Base-by-base conservation (phyloP, 2,329 filamentous ascomycete genomes). In the Pyrenophora tritici-repentis region DNA sequence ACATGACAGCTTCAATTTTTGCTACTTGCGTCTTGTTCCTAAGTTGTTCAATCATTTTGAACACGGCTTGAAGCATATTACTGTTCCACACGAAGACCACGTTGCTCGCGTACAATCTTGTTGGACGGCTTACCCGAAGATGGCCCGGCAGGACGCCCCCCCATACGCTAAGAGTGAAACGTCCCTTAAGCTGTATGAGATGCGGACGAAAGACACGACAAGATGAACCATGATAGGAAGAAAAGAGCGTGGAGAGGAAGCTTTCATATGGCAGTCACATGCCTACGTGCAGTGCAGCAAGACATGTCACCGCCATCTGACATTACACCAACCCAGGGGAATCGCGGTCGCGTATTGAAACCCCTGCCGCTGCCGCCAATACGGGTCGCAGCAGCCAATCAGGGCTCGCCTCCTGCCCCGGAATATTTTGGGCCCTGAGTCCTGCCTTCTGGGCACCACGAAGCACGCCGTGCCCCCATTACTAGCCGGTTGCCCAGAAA, bases 401-500 rank as follows among this genome's bases (percentile, higher is more conserved):
- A 24, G 22, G 33, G 9, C 37, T 18, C 33, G 47, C 32, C 37
- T 45, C 36, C 43, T 51, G 48, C 32, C 49, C 49, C 44, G 16
- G 44, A 48, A 43, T 48, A 39, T 48, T 52, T 35, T 42, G 24
- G 32, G 33, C 34, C 12, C 22, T 24, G 24, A 33, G 40, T 34
- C 31, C 26, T 29, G 9, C 26, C 26, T 33, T 37, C 49, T 39
- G 18, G 44, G 34, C 29, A 52, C 39, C 38, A 37, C 49, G 29
- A 52, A 44, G 39, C 44, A 47, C 38, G 43, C 48, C 38, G 48
- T 51, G 48, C 43, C 44, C 33, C 18, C 38, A 38, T 51, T 51
- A 38, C 33, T 47, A 47, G 48, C 32, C 33, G 29, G 31, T 33
- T 26, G 33, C 48, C 20, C 39, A 40, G 33, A 34, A 20, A 37